Evolutionary conservation across 495 filamentous ascomycete species (phyloP).

Genomic region (Penicillium psychrofluorescens): DNA sequence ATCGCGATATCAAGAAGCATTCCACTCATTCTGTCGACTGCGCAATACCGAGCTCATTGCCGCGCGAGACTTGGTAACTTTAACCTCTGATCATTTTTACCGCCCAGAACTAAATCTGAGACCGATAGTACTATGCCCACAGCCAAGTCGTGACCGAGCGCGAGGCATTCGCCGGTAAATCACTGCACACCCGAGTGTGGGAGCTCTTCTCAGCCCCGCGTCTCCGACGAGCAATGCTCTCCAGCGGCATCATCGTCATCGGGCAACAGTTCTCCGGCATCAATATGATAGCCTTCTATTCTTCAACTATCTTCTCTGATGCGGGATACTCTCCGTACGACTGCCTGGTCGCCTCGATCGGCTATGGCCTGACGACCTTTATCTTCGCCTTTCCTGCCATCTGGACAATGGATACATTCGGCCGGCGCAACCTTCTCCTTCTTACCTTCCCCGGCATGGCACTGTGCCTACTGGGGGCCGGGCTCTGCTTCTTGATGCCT

Average conservation of each 20-base stretch:
- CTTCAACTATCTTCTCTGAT: conserved; percentile 60
- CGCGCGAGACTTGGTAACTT: conserved; percentile 44
- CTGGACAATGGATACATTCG: conserved; percentile 79
- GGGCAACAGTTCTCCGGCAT: conserved; percentile 79
- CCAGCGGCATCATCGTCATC: conserved; percentile 57
- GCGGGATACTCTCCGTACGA: conserved; percentile 49
- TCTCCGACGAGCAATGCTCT: conserved; percentile 57
- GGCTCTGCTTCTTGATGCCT: conserved; percentile 62
- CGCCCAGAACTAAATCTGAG: neutral
- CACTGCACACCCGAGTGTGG: conserved; percentile 46
- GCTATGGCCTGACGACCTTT: conserved; percentile 75
- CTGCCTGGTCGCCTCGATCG: conserved; percentile 66
- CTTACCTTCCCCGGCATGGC: conserved; percentile 83
- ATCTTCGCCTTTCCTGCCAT: conserved; percentile 73
- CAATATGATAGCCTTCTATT: conserved; percentile 76
- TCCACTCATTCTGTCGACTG: conserved; percentile 47
- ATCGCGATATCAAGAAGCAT: conserved; percentile 43
- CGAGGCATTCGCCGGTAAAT: conserved; percentile 34
- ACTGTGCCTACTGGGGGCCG: conserved; percentile 66
- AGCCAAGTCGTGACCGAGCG: conserved; percentile 48
- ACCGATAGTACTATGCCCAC: conserved; percentile 47
- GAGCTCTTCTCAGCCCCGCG: conserved; percentile 61
- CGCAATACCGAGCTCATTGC: conserved; percentile 54
- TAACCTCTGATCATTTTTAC: neutral
- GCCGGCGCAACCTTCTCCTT: conserved; percentile 65